Base-by-base conservation (phyloP, 2,329 filamentous ascomycete species). In the Aspergillus melleus region DNA sequence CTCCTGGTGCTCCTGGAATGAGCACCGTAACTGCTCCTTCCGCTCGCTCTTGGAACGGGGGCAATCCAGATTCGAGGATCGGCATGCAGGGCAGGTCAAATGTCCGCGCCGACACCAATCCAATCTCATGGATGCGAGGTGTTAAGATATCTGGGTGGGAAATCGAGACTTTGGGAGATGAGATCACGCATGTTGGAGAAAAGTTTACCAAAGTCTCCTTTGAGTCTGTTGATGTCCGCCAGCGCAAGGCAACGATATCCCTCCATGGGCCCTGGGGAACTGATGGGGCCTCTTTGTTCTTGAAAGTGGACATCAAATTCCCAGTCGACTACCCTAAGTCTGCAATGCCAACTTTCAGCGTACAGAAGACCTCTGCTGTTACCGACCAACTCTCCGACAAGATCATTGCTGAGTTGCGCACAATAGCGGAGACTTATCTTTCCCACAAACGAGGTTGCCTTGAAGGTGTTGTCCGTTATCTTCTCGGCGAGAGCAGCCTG, bases 61-160 rank as follows among this genome's bases (percentile, higher is more conserved):
- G 78, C 12, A 80, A 80, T 39, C 79, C 81, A 69, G 81, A 80
- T 49, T 78, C 80, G 22, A 74, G 77, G 49, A 71, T 77, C 46
- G 80, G 79, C 20, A 81, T 81, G 69, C 80, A 83, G 62, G 79
- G 80, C 24, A 78, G 78, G 46, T 78, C 78, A 20, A 75, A 74
- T 44, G 66, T 79, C 57, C 78, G 79, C 53, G 80, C 79, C 46
- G 81, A 84, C 57, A 81, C 81, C 22, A 85, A 86, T 58, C 83
- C 84, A 16, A 87, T 88, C 57, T 79, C 81, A 2, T 88, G 86
- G 86, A 87, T 88, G 83, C 83, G 84, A 59, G 86, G 86, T 54
- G 84, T 88, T 46, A 87, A 86, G 63, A 86, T 88, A 57, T 79
- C 78, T 2, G 77, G 77, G 29, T 79, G 79, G 83, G 81, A 78